Conservation (phyloP, 768 basidiomycete genomes). For the Calocybe cyanea region DNA sequence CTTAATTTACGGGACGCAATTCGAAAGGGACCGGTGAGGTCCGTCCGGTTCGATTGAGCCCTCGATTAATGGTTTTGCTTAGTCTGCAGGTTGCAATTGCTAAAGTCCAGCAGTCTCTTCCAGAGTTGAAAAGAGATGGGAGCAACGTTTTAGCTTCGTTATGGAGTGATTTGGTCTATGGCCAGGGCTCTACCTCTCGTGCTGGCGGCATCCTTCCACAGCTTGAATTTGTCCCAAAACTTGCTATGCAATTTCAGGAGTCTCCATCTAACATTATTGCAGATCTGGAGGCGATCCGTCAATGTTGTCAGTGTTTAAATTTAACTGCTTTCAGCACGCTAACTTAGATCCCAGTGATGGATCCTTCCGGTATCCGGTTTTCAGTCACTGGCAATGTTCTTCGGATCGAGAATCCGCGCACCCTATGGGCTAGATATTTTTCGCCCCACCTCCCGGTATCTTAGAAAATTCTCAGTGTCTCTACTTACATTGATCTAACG, state of each 20-base stretch:
- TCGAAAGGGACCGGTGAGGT: constrained; percentile 72
- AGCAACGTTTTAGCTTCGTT: constrained; percentile 73
- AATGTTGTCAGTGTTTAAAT: constrained; percentile 45
- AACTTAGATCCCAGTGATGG: constrained; percentile 54
- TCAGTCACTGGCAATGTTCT: constrained; percentile 89
- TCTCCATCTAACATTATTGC: constrained; percentile 67
- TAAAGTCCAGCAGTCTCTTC: constrained; percentile 86
- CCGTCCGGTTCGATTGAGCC: neutral
- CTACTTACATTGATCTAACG: constrained; percentile 11
- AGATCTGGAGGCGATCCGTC: constrained; percentile 73
- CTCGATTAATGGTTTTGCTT: constrained; percentile 2
- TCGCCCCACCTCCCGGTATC: constrained; percentile 52
- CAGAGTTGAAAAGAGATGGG: constrained; percentile 89
- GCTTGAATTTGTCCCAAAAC: constrained; percentile 73
- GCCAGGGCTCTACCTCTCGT: constrained; percentile 65
- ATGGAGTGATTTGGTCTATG: constrained; percentile 61
- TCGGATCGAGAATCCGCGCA: constrained; percentile 63
- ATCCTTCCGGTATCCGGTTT: constrained; percentile 81
- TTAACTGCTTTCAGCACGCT: neutral
- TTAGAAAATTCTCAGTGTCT: neutral
- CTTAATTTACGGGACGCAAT: constrained; percentile 69
- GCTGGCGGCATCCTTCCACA: constrained; percentile 67
- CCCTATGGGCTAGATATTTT: constrained; percentile 74
- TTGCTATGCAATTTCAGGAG: constrained; percentile 69
- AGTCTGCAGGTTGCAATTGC: constrained; percentile 83